Conservation (phyloP, 2,329 filamentous ascomycete genomes). For the Sporothrix variecibatus region DNA sequence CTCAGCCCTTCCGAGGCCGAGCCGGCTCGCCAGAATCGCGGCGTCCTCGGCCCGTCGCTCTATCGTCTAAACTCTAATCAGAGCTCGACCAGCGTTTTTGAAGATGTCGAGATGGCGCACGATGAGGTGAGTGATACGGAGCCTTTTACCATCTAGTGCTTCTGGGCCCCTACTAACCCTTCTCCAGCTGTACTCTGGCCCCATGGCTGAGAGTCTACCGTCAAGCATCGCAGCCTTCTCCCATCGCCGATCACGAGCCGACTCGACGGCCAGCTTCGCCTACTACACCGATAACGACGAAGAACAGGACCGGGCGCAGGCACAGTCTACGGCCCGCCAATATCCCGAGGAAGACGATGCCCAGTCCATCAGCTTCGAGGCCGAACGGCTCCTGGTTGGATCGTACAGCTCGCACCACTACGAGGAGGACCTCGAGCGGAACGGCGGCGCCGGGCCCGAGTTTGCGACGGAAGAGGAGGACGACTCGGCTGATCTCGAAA, state of each 20-base stretch:
- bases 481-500: conserved; percentile 43
- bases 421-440: conserved; percentile 38
- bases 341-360: conserved; percentile 10
- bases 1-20: conserved; percentile 19
- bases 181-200: conserved; percentile 80
- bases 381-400: conserved; percentile 24
- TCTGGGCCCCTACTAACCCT: not conserved
- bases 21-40: not conserved
- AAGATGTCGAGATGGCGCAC: conserved; percentile 98
- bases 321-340: not conserved
- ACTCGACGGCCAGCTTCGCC: conserved; percentile 85
- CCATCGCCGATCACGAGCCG: conserved; percentile 76
- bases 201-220: conserved; percentile 92
- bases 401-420: conserved; percentile 22
- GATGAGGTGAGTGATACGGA: conserved; percentile 67
- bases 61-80: conserved; percentile 70
- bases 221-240: conserved; percentile 90
- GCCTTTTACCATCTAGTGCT: too few relatives aligned
- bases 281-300: conserved; percentile 76
- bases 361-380: conserved; percentile 37
- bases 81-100: conserved; percentile 79
- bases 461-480: conserved; percentile 35
- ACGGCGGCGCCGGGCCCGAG: conserved; percentile 40
- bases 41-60: conserved; percentile 37
- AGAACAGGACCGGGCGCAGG: conserved; percentile 41